Evolutionary conservation across 805 yeast genomes (phyloP), one percentile per base, ranked within the genome.

Genomic region (Zygosaccharomyces bailii): DNA sequence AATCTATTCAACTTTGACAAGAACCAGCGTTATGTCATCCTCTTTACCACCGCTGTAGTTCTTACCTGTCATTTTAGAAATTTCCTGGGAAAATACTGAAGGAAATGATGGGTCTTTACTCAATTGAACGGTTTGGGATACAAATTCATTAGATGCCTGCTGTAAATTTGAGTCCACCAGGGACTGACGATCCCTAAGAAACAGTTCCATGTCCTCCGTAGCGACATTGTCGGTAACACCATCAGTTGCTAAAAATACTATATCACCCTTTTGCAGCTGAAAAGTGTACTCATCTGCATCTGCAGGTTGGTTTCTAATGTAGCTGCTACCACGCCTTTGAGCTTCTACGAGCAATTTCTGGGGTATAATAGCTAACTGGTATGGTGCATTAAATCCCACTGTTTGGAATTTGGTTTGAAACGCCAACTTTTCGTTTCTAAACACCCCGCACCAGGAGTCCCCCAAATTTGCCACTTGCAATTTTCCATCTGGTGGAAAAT

Each of bases 371-470:
- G 96, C 84, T 51, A 91, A 70, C 65, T 91, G 99, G 57, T 76
- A 87, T 1, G 98, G 98, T 1, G 96, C 91, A 63, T 90, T 89
- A 70, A 89, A 89, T 36, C 80, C 86, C 56, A 87, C 91, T 1
- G 88, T 80, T 70, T 89, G 96, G 51, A 84, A 82, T 49, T 71
- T 72, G 0, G 96, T 85, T 55, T 84, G 82, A 31, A 75, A 65
- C 2, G 84, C 72, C 37, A 89, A 69, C 55, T 75, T 69, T 44
- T 72, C 72, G 46, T 79, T 69, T 51, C 99, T 73, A 60, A 89
- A 85, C 2, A 90, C 78, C 13, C 95, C 90, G 63, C 87, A 86
- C 84, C 96, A 93, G 4, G 97, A 89, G 64, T 91, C 99, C 8
- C 99, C 99, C 43, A 91, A 67, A 57, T 93, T 91, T 6, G 91